Base-by-base conservation (phyloP, 805 yeast genomes). In the Wickerhamomyces canadensis region DNA sequence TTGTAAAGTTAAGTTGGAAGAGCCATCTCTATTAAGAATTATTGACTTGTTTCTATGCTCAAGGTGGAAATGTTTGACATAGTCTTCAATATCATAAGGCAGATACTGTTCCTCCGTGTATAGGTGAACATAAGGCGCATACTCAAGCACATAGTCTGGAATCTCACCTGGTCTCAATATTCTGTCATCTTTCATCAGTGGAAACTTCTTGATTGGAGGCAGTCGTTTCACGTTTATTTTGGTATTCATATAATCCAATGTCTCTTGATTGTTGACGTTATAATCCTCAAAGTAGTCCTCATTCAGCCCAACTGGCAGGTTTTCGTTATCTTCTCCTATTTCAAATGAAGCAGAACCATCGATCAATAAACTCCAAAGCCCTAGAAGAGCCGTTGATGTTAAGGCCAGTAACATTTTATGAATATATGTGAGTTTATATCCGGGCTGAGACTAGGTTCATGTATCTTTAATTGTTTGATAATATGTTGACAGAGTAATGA, bases 101-200 rank as follows among this genome's bases (percentile, higher is more conserved):
- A 83, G 65, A 54, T 89, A 91, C 37, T 67, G 61, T 51, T 91
- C 98, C 54, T 91, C 98, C 1, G 94, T 79, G 62, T 91, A 89
- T 10, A 91, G 65, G 54, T 86, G 85, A 3, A 91, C 89, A 36
- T 80, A 62, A 0, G 98, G 98, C 4, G 84, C 76, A 53, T 71
- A 69, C 31, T 81, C 80, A 3, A 76, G 45, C 2, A 79, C 81
- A 57, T 76, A 84, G 7, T 56, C 55, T 0, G 93, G 94, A 3
- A 84, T 68, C 35, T 74, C 76, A 1, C 85, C 84, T 30, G 63
- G 58, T 14, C 49, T 42, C 12, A 77, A 38, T 1, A 72, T 65
- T 19, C 68, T 53, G 37, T 76, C 59, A 1, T 15, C 25, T 6
- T 40, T 37, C 2, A 29, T 17, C 6, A 54, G 21, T 0, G 74